A percentile compares a stretch with the other conserved stretches of the same genome.
These are phyloP conservation scores for Arachis hypogaea DNA, from an alignment of 306 rosid species.

Conservation along the genomic window DNA sequence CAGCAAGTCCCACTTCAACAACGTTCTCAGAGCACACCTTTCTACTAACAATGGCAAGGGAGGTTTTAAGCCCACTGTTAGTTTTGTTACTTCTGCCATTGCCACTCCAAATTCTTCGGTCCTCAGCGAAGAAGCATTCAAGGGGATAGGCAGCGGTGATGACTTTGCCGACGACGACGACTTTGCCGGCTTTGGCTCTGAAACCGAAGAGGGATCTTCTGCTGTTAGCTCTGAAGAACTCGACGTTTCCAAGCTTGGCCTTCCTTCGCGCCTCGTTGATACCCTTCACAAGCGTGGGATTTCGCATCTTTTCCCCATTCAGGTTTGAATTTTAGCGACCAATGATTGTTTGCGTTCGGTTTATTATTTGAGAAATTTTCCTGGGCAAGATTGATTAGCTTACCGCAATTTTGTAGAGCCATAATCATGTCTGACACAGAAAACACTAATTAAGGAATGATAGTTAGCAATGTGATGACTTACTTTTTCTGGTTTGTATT, in stretches of 20 bases:
- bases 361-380: not conserved
- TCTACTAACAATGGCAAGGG: conserved; percentile 18
- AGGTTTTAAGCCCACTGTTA: conserved; percentile 36
- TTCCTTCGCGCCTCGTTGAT: conserved; percentile 71
- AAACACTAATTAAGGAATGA: not conserved
- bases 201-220: conserved; percentile 37
- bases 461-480: not conserved
- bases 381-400: too few relatives aligned
- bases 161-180: conserved; percentile 38
- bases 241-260: conserved; percentile 70
- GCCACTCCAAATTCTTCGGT: conserved; percentile 93
- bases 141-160: conserved; percentile 54
- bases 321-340: conserved; percentile 43
- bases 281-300: conserved; percentile 77
- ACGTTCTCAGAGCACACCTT: conserved; percentile 51
- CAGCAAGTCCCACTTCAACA: conserved; percentile 58
- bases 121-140: conserved; percentile 92
- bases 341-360: not conserved
- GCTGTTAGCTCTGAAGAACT: conserved; percentile 59
- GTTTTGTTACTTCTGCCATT: conserved; percentile 65
- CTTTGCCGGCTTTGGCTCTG: conserved; percentile 43
- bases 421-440: not conserved
- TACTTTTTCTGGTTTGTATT: not conserved
- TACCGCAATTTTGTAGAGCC: not conserved
- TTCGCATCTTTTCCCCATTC: conserved; percentile 86